Conservation (phyloP, 148 eudicot genomes). For the Persicaria tinctoria region DNA sequence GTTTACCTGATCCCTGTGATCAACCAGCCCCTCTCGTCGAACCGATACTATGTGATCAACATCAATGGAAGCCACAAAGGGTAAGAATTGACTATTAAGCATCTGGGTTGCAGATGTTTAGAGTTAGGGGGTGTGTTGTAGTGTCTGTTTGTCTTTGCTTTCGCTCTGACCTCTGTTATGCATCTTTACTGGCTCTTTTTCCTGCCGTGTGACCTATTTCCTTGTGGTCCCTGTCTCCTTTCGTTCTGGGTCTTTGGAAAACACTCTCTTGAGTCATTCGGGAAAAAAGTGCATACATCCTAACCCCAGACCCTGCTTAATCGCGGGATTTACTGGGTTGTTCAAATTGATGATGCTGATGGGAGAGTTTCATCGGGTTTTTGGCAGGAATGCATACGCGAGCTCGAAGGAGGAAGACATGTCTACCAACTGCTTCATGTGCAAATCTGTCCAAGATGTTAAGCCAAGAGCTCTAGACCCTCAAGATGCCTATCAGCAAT, state of each 20-base stretch:
- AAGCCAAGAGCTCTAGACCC: constrained; percentile 56
- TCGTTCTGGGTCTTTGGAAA: too few relatives aligned
- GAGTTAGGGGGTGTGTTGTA: too few relatives aligned
- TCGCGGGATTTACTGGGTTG: too few relatives aligned
- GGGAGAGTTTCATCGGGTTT: neutral
- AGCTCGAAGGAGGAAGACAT: constrained; percentile 44
- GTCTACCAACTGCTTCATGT: constrained; percentile 29
- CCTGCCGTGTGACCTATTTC: too few relatives aligned
- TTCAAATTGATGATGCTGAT: neutral
- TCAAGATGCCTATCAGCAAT: constrained; percentile 51
- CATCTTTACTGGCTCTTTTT: too few relatives aligned
- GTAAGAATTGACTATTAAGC: constrained; percentile 15
- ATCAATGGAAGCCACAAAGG: constrained; percentile 26
- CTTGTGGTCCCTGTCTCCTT: too few relatives aligned
- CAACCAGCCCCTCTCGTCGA: constrained; percentile 27
- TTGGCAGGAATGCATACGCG: constrained; percentile 21
- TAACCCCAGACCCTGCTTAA: too few relatives aligned
- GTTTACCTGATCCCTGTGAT: constrained; percentile 32
- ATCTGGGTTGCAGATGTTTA: neutral
- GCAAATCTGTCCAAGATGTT: constrained; percentile 26
- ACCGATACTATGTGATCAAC: constrained; percentile 28
- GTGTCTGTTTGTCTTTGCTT: too few relatives aligned
- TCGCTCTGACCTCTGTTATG: too few relatives aligned
- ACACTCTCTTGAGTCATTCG: too few relatives aligned
- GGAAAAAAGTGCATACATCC: too few relatives aligned